Evolutionary conservation across 2,329 filamentous ascomycete species (phyloP), one percentile per base, ranked within the genome.

Genomic region (Aotearoamyces nothofagi): DNA sequence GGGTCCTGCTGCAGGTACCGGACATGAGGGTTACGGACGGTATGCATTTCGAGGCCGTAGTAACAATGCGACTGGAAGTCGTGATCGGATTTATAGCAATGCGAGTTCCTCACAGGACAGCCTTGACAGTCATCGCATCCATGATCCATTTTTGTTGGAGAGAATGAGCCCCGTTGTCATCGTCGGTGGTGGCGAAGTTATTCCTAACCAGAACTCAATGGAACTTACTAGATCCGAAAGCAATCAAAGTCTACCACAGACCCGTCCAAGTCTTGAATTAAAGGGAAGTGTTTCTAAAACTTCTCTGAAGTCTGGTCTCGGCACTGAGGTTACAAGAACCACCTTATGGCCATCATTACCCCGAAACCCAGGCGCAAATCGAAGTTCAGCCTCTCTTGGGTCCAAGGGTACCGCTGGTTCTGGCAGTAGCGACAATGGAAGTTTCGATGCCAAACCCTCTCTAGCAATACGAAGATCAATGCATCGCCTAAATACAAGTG

Each of bases 1-100:
- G 51, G 86, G 87, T 0, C 87, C 87, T 13, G 71, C 68, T 10
- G 87, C 87, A 22, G 87, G 87, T n/a, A 96, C 87, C 20, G 87
- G 87, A 0, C 84, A 96, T 44, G 87, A 96, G 55, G 78, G 78
- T 1, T 86, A 87, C 43, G 78, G 78, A 1, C 67, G 66, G 32
- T 60, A 81, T 32, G 57, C 63, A 4, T 43, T 58, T 16, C 67
- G 73, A 33, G 66, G 76, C 16, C 67, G 77, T 30, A 82, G 73
- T 43, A 69, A 65, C 34, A 75, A 69, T 42, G 56, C 60, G 12
- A 55, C 61, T 5, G 66, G 60, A 35, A 48, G 45, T 12, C 15
- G 17, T 11, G 15, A 15, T n/a, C 7, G 19, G n/a, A 15, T 14
- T 9, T 25, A 25, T 16, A n/a, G 58, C 12, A 46, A 51, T 9